Base-by-base conservation (phyloP, 75 land plant species). In the Gnetum montanum region DNA sequence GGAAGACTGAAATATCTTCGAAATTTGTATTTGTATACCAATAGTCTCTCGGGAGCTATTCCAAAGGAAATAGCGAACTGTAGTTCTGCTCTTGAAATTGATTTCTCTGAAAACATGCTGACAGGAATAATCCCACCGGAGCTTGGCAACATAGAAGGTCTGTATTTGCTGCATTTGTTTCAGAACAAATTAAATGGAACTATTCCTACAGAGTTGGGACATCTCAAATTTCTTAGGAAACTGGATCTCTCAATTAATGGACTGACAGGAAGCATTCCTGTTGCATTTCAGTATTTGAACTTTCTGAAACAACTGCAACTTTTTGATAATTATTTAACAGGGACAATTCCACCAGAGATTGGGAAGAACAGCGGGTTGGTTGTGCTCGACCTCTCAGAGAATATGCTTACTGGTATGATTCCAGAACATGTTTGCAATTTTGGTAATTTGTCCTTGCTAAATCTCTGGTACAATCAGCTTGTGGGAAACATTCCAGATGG, bases 231-330 rank as follows among this genome's bases (percentile, higher is more conserved):
- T 28, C 45, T 84, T 29, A 50, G 53, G 3, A 62, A 78, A 46
- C 69, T 91, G 47, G 84, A 90, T 58, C 73, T 90, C 0, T 83
- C 87, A 3, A 74, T 73, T 13, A 90, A 90, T 60, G 11, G 22
- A 16, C 63, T 90, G 6, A 76, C 61, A 8, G 93, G 96, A 10
- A 52, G 62, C 22, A 83, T 90, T 43, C 92, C 92, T 0, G 31
- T 15, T 49, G 81, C 62, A 31, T 46, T 86, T 34, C 79, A 79
- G 46, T 63, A 66, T 61, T 31, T 78, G 62, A 43, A 59, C 41
- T 33, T 38, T 19, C 35, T 82, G 69, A 13, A 34, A 7, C 70
- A 75, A 28, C 58, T 86, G 5, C 82, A 86, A 54, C 72, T 86
- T 23, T 83, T 72, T 53, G 60, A 79, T 20, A 86, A 86, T 43